Evolutionary conservation across 2,329 filamentous ascomycete genomes (phyloP).

Genomic region (Botrytis hyacinthi): DNA sequence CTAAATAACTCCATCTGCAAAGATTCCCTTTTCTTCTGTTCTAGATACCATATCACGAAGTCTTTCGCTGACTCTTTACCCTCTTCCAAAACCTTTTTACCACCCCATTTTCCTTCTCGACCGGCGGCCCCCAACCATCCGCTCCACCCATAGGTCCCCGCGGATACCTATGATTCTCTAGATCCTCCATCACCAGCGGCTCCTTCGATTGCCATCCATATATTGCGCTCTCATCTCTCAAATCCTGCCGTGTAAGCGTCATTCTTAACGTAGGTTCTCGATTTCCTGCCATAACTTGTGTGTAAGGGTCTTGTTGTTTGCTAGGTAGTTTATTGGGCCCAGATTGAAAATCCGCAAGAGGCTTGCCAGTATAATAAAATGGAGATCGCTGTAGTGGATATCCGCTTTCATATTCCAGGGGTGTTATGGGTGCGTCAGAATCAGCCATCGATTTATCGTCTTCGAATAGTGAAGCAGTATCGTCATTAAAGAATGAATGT

Average conservation of each 20-base stretch:
- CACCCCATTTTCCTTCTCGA: conserved; percentile 50
- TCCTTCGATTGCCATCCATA: conserved; percentile 66
- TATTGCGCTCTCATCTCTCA: conserved; percentile 71
- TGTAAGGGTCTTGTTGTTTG: conserved; percentile 42
- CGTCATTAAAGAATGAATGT: conserved; percentile 58
- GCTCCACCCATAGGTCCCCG: conserved; percentile 39
- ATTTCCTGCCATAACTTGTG: conserved; percentile 55
- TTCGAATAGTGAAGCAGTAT: conserved; percentile 54
- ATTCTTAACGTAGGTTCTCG: conserved; percentile 95
- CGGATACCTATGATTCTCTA: conserved; percentile 52
- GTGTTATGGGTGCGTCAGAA: conserved; percentile 51
- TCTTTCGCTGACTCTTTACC: conserved; percentile 42
- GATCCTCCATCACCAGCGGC: conserved; percentile 54
- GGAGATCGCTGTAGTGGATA: conserved; percentile 34
- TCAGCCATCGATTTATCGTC: conserved; percentile 56
- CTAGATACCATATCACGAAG: conserved; percentile 18
- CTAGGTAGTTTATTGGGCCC: conserved; percentile 32
- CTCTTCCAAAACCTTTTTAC: conserved; percentile 65
- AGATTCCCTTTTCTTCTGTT: background rate
- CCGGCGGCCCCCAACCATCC: conserved; percentile 44
- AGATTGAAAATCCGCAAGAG: conserved; percentile 42
- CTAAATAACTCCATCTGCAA: conserved; percentile 20
- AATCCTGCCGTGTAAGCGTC: conserved; percentile 87
- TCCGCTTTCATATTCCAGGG: conserved; percentile 32
- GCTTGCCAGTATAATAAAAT: conserved; percentile 33